Evolutionary conservation across 2,329 filamentous ascomycete genomes (phyloP).

Genomic region (Diaporthe sp.): DNA sequence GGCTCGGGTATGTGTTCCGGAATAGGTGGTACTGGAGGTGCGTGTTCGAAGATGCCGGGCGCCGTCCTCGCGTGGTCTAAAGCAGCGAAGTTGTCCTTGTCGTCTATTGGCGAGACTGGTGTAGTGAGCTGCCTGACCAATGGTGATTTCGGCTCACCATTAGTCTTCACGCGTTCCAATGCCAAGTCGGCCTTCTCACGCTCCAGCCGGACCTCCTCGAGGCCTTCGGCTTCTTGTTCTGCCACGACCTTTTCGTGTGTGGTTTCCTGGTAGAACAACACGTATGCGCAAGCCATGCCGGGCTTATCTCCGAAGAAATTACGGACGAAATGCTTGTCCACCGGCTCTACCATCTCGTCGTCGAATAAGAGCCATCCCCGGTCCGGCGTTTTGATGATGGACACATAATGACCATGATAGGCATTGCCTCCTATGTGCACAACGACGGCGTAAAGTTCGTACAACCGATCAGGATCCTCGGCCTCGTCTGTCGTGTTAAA

Average conservation of each 20-base stretch:
- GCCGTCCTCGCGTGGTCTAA: conserved; percentile 76
- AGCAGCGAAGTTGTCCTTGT: conserved; percentile 64
- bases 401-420: conserved; percentile 97
- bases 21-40: conserved; percentile 37
- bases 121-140: conserved; percentile 61
- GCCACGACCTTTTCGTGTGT: conserved; percentile 74
- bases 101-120: conserved; percentile 56
- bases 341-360: conserved; percentile 98
- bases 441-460: conserved; percentile 96
- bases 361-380: conserved; percentile 97
- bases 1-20: conserved; percentile 39
- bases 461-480: conserved; percentile 90
- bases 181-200: conserved; percentile 67
- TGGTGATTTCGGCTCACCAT: conserved; percentile 51
- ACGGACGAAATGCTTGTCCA: conserved; percentile 94
- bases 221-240: conserved; percentile 86
- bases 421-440: conserved; percentile 97
- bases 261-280: conserved; percentile 97
- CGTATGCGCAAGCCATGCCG: conserved; percentile 93
- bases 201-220: conserved; percentile 68
- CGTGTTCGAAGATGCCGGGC: conserved; percentile 51
- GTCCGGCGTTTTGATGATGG: conserved; percentile 97
- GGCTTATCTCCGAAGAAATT: conserved; percentile 97
- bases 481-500: conserved; percentile 98
- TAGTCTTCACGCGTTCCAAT: conserved; percentile 42